These are phyloP conservation scores for Gaillardinia entomophila DNA, from an alignment of 805 yeast genomes.

Conservation along the genomic window DNA sequence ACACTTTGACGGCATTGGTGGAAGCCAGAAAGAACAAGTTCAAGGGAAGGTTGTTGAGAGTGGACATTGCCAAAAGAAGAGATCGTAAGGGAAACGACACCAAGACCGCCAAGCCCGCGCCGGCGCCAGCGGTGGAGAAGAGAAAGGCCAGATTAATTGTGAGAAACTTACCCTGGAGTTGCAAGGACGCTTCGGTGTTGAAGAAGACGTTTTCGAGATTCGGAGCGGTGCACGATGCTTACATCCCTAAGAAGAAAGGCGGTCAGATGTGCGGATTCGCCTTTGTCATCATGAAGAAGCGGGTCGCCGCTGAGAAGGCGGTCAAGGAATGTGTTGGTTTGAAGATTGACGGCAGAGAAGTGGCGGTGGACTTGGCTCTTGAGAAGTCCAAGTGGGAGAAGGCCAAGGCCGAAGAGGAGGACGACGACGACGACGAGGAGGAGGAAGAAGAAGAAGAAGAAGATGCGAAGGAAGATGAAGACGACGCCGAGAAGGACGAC, in stretches of 20 bases:
- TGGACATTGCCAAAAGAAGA: constrained; percentile 90
- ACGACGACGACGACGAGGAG: constrained; percentile 34
- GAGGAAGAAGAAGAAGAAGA: constrained; percentile 32
- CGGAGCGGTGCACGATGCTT: constrained; percentile 85
- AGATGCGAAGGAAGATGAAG: constrained; percentile 36
- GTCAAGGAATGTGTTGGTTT: constrained; percentile 69
- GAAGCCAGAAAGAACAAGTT: constrained; percentile 63
- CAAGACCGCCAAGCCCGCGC: constrained; percentile 18
- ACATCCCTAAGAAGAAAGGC: constrained; percentile 80
- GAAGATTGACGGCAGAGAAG: constrained; percentile 83
- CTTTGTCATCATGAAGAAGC: constrained; percentile 83
- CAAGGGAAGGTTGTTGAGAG: constrained; percentile 58
- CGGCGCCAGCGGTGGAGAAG: constrained; percentile 63
- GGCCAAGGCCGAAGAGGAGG: constrained; percentile 32
- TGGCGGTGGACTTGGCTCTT: constrained; percentile 90
- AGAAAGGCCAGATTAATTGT: constrained; percentile 83
- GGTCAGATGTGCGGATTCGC: constrained; percentile 95
- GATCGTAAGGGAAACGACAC: constrained; percentile 49
- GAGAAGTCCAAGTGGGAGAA: constrained; percentile 82
- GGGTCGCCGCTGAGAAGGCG: constrained; percentile 72
- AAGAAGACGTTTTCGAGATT: constrained; percentile 64
- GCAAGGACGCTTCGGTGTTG: constrained; percentile 69
- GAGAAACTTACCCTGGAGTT: constrained; percentile 95
- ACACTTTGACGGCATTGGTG: constrained; percentile 68
- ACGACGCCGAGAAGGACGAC: constrained; percentile 29